Evolutionary conservation across 192 early-diverging fungal genomes (phyloP), one percentile per base, ranked within the genome.

Genomic region (Spizellomyces sp.): DNA sequence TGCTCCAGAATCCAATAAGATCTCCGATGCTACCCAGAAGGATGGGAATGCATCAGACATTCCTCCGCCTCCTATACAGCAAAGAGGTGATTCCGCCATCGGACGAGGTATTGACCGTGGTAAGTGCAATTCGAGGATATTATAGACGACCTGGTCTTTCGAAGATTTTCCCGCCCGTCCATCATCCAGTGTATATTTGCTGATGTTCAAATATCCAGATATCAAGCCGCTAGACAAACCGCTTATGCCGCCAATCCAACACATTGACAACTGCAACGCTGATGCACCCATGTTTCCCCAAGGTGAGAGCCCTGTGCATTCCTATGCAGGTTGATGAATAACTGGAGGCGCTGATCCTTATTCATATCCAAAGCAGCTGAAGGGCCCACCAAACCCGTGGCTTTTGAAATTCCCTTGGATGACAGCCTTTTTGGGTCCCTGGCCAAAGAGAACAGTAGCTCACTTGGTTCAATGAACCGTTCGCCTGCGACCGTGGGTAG

Each of bases 341-440:
- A 2, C 3, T 36, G 27, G 27, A 36, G 3, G 27, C 27, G 27
- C 27, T 36, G 27, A 36, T 36, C 27, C 27, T 36, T 36, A 36
- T 36, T 36, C 27, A 36, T 36, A 36, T 50, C 57, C 52, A 57
- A 48, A 48, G 45, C 66, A 65, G 58, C 64, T 42, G 56, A 63
- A 56, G 43, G 45, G 0, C 70, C 70, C 10, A 17, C 21, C 8
- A 73, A 77, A 68, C 77, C 83, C 8, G 75, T 84, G 36, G 76
- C 83, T n/a, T 85, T 85, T 56, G 83, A 85, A 58, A 85, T 85
- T 65, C 83, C 83, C 19, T 71, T 85, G 15, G 83, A 77, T 66
- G 62, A 62, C 5, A 36, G 17, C 47, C 58, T 76, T 50, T 67
- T 69, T 46, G 46, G 27, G 21, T 12, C 47, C 4, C 17, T 58